Evolutionary conservation across 208 protist species (phyloP).

Genomic region (Trypanosoma platydactyli): DNA sequence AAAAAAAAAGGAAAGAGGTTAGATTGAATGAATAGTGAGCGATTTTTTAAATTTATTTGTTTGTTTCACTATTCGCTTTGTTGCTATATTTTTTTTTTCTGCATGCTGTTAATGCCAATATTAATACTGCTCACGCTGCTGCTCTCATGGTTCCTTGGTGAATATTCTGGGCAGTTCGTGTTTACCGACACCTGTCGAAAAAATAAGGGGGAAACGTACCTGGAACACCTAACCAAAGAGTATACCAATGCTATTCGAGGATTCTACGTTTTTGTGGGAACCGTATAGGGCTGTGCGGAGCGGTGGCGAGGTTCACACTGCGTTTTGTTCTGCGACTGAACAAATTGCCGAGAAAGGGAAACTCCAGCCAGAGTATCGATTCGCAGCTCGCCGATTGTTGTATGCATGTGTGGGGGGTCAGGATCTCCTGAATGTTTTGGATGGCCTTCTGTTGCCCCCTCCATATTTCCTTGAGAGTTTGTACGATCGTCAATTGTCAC

Average conservation of each 20-base stretch:
- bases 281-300: slow-evolving; percentile 34
- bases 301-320: neutral
- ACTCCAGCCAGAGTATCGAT: slow-evolving; percentile 58
- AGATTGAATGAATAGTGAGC: no score
- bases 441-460: slow-evolving; percentile 68
- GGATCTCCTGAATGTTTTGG: slow-evolving; percentile 52
- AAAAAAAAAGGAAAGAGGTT: no score
- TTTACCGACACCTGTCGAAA: neutral
- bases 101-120: no score
- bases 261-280: slow-evolving; percentile 62
- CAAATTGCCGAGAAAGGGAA: slow-evolving; percentile 5
- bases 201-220: neutral
- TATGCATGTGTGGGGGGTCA: slow-evolving; percentile 53
- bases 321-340: neutral
- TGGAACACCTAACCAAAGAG: neutral
- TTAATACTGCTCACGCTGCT: no score
- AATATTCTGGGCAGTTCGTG: neutral
- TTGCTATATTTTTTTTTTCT: neutral
- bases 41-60: neutral
- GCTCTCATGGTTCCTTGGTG: no score
- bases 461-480: slow-evolving; percentile 54
- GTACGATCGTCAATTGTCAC: slow-evolving; percentile 31
- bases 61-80: neutral
- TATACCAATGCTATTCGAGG: slow-evolving; percentile 38
- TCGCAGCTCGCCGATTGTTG: slow-evolving; percentile 58